Base-by-base conservation (phyloP, 2,329 filamentous ascomycete species). In the Parastagonospora avenae region DNA sequence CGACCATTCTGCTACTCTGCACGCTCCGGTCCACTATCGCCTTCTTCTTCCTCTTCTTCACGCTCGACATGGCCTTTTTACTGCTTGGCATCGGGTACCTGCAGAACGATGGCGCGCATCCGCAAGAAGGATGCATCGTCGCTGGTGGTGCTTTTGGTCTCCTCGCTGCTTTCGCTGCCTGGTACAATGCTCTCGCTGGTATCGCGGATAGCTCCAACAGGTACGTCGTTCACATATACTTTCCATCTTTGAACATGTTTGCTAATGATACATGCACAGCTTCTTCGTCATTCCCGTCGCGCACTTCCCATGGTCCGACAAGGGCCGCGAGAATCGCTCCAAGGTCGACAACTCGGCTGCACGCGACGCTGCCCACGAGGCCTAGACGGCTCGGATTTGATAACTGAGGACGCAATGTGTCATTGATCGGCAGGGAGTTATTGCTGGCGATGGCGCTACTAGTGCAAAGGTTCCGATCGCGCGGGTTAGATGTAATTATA, bases 281-380 rank as follows among this genome's bases (percentile, higher is more conserved):
- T 96, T 96, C 86, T 94, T 96, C 81, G 82, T 94, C 74, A 85
- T 96, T 55, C 93, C 92, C 44, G 92, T 97, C 57, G 87, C 89
- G 66, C 92, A 96, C 81, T 95, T 97, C 82, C 93, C 92, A 46
- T 97, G 93, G 93, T 93, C 90, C 39, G 72, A 74, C 49, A 75
- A 74, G 67, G 72, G 70, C 54, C 71, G 71, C 41, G 72, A 75
- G 59, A 55, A 61, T 8, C 72, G 72, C 52, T 42, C 53, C 37
- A 74, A 73, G 64, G 62, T 68, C 40, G 71, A 79, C 70, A 80
- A 80, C 73, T 67, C 62, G 42, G 66, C 60, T 29, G 56, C 56
- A 14, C 56, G 59, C 30, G 55, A 50, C 5, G 50, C 42, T 29
- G n/a, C n/a, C 10, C 37, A 40, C 45, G 10, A 14, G 19, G 19